A percentile compares a stretch with the other conserved stretches of the same genome.
phyloP scores from a whole-genome alignment of 1,284 basidiomycete species.

The Schizopora paradoxa region DNA sequence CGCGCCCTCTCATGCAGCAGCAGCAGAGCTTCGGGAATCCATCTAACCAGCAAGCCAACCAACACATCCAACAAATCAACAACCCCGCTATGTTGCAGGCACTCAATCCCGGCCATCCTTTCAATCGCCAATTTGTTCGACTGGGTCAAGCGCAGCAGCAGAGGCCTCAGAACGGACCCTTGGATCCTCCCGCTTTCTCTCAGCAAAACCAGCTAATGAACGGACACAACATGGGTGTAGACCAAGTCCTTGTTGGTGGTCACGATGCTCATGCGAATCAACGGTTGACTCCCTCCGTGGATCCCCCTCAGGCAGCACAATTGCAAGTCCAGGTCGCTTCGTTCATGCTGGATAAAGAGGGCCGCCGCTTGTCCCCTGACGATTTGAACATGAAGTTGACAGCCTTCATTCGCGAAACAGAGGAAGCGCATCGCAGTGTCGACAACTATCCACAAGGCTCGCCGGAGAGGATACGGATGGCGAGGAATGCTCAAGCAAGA shows the following conservation, averaged over 20 bases:
- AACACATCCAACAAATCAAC: background rate
- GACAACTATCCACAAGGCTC: no score
- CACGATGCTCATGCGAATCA: no score
- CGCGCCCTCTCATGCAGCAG: background rate
- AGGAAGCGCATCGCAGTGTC: no score
- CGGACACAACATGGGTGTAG: conserved; percentile 9
- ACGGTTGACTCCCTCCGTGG: background rate
- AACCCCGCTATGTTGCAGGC: conserved; percentile 13
- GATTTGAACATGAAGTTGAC: conserved; percentile 5
- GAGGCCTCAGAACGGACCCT: conserved; percentile 14
- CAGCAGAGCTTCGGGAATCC: background rate
- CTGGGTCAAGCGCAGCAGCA: conserved; percentile 13
- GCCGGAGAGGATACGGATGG: no score
- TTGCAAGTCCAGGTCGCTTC: background rate
- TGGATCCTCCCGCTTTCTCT: conserved; percentile 8
- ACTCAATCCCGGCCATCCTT: background rate
- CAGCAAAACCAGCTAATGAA: conserved; percentile 5
- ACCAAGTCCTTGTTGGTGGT: no score
- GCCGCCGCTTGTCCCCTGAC: conserved; percentile 3
- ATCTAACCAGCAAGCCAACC: background rate
- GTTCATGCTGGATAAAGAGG: conserved; percentile 5
- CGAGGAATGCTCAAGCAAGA: no score
- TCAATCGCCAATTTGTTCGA: conserved; percentile 10
- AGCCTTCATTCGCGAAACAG: conserved; percentile 8
- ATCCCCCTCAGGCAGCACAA: background rate